Evolutionary conservation across 2,329 filamentous ascomycete genomes (phyloP).

Genomic region (Phialocephala subalpina): DNA sequence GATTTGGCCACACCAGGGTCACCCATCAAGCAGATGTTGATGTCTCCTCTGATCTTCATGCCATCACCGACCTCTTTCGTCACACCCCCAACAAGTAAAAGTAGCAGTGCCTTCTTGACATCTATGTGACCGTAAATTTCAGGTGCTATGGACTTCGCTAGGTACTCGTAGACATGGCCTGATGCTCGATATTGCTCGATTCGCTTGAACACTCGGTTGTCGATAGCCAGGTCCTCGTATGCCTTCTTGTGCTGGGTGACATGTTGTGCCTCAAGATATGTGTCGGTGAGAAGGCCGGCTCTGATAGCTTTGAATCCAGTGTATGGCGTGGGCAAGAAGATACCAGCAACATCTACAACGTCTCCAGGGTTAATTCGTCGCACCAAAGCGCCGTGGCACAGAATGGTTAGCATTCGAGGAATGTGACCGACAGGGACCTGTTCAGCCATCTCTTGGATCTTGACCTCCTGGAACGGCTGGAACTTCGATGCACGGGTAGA

Average conservation of each 20-base stretch:
- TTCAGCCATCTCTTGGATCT: constrained; percentile 99
- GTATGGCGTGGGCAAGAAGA: constrained; percentile 96
- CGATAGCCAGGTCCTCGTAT: constrained; percentile 90
- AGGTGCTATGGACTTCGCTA: constrained; percentile 94
- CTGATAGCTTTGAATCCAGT: constrained; percentile 99
- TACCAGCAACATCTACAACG: constrained; percentile 90
- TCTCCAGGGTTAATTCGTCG: constrained; percentile 92
- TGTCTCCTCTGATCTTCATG: constrained; percentile 98
- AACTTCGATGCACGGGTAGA: constrained; percentile 98
- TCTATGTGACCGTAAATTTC: constrained; percentile 97
- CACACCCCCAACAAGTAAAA: constrained; percentile 94
- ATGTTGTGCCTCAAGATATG: constrained; percentile 93
- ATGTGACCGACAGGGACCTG: constrained; percentile 99
- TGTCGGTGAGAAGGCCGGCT: constrained; percentile 95
- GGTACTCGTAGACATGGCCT: constrained; percentile 93
- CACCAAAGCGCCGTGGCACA: constrained; percentile 88
- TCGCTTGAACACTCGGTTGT: constrained; percentile 78
- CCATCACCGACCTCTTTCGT: constrained; percentile 97
- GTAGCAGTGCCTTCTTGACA: constrained; percentile 96
- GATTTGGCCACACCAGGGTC: constrained; percentile 99
- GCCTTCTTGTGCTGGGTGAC: constrained; percentile 98
- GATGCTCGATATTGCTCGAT: constrained; percentile 87
- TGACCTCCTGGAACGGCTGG: constrained; percentile 96
- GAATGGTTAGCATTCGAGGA: constrained; percentile 86
- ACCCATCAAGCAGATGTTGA: constrained; percentile 99